These are phyloP conservation scores for Suhomyces sp. DNA, from an alignment of 805 yeast species.

Conservation along the genomic window DNA sequence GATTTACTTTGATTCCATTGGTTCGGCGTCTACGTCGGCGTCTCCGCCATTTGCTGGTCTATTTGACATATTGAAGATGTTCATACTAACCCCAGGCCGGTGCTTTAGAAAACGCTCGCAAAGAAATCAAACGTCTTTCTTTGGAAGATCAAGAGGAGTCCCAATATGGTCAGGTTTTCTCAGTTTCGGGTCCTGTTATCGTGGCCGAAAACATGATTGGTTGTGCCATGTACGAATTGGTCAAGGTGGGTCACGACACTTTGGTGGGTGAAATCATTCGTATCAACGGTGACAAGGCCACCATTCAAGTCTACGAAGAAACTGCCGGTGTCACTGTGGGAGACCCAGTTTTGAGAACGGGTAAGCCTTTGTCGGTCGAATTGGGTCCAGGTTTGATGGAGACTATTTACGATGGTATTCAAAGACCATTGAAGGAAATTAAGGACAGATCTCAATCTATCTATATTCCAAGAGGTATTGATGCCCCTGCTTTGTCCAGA, in stretches of 20 bases:
- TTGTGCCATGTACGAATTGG: constrained; percentile 99
- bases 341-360: constrained; percentile 97
- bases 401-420: constrained; percentile 98
- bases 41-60: not conserved
- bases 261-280: constrained; percentile 98
- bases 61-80: too few species aligned
- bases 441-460: constrained; percentile 85
- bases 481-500: constrained; percentile 92
- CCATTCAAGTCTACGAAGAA: constrained; percentile 98
- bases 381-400: constrained; percentile 99
- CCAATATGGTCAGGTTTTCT: constrained; percentile 83
- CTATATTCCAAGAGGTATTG: constrained; percentile 98
- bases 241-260: constrained; percentile 94
- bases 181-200: constrained; percentile 97
- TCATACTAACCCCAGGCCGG: constrained; percentile 64
- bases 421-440: constrained; percentile 95
- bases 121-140: constrained; percentile 81
- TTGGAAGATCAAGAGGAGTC: constrained; percentile 69
- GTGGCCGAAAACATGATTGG: constrained; percentile 99
- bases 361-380: constrained; percentile 98
- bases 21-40: too few species aligned
- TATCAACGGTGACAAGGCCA: constrained; percentile 94
- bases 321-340: constrained; percentile 99
- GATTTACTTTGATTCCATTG: not conserved
- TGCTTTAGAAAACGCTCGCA: constrained; percentile 95